phyloP scores from a whole-genome alignment of 2,329 filamentous ascomycete species.

The Fusarium chuoi region DNA sequence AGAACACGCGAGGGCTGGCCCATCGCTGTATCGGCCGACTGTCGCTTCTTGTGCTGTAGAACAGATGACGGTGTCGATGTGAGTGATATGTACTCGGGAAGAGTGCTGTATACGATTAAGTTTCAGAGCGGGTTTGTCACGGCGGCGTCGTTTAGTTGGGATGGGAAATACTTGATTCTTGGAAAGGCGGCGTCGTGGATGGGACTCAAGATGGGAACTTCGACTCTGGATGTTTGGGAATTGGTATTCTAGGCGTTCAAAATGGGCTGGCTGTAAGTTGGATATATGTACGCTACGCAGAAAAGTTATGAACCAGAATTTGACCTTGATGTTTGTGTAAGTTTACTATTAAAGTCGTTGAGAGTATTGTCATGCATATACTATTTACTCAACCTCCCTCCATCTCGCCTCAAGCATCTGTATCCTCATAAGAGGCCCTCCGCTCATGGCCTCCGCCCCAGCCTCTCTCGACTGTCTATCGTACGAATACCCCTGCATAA shows the following conservation, averaged over 20 bases:
- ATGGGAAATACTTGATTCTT: conserved; percentile 46
- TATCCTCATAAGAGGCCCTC: conserved; percentile 32
- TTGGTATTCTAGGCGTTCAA: conserved; percentile 40
- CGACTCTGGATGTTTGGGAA: conserved; percentile 45
- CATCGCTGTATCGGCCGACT: conserved; percentile 50
- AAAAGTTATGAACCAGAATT: not conserved
- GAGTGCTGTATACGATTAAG: conserved; percentile 47
- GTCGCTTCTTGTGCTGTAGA: conserved; percentile 49
- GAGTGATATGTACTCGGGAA: conserved; percentile 48
- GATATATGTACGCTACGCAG: not conserved
- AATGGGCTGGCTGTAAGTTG: not conserved
- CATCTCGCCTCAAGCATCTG: conserved; percentile 48
- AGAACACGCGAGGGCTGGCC: conserved; percentile 50
- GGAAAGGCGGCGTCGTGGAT: conserved; percentile 44
- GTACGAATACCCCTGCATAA: conserved; percentile 46
- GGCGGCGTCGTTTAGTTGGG: conserved; percentile 47
- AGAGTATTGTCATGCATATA: not conserved
- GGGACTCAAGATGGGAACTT: conserved; percentile 37
- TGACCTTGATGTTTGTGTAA: not conserved
- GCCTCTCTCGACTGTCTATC: conserved; percentile 44
- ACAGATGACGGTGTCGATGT: conserved; percentile 51
- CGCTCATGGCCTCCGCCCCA: conserved; percentile 17
- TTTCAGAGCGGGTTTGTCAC: conserved; percentile 46
- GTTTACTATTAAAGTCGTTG: not conserved
- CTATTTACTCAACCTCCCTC: conserved; percentile 48